A percentile compares a stretch with the other conserved stretches of the same genome.
Evolutionary conservation across 1,139 yeast species (phyloP).

Genomic region (Debaryomyces robertsiae): DNA sequence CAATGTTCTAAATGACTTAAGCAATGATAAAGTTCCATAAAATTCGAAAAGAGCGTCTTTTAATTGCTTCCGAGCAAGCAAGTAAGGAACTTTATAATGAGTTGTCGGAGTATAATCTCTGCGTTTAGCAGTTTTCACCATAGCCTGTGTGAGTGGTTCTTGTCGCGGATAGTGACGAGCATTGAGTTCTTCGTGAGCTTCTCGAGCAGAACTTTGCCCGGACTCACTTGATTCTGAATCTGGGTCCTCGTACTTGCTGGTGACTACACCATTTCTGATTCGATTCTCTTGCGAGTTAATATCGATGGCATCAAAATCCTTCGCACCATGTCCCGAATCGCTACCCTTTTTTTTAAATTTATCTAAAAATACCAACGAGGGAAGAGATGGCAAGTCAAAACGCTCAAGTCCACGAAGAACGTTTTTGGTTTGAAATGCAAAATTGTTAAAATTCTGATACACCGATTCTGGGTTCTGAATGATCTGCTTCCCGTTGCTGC

Average conservation of each 20-base stretch:
- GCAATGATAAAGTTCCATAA: slow-evolving; percentile 75
- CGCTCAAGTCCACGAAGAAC: slow-evolving; percentile 38
- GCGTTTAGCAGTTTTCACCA: slow-evolving; percentile 23
- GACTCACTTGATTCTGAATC: slow-evolving; percentile 24
- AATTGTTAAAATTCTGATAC: slow-evolving; percentile 28
- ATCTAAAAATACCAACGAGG: slow-evolving; percentile 48
- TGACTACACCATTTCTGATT: slow-evolving; percentile 39
- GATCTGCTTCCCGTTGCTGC: slow-evolving; percentile 6
- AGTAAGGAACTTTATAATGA: slow-evolving; percentile 58
- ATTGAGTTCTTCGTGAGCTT: not conserved
- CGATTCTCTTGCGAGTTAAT: slow-evolving; percentile 42
- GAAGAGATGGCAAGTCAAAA: slow-evolving; percentile 61
- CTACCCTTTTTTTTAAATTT: slow-evolving; percentile 18
- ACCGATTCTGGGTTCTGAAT: slow-evolving; percentile 15
- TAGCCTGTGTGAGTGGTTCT: slow-evolving; percentile 18
- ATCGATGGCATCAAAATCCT: slow-evolving; percentile 23
- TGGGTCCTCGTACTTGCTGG: slow-evolving; percentile 15
- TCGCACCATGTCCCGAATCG: slow-evolving; percentile 19
- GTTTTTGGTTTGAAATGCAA: slow-evolving; percentile 37
- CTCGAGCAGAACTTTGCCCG: slow-evolving; percentile 9
- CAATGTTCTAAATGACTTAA: slow-evolving; percentile 72
- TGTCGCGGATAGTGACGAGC: not conserved
- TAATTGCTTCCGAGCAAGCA: slow-evolving; percentile 71
- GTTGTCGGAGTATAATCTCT: slow-evolving; percentile 37
- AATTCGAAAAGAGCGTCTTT: slow-evolving; percentile 78